Evolutionary conservation across 2,329 filamentous ascomycete genomes (phyloP).

Genomic region (Penicillium brasilianum): DNA sequence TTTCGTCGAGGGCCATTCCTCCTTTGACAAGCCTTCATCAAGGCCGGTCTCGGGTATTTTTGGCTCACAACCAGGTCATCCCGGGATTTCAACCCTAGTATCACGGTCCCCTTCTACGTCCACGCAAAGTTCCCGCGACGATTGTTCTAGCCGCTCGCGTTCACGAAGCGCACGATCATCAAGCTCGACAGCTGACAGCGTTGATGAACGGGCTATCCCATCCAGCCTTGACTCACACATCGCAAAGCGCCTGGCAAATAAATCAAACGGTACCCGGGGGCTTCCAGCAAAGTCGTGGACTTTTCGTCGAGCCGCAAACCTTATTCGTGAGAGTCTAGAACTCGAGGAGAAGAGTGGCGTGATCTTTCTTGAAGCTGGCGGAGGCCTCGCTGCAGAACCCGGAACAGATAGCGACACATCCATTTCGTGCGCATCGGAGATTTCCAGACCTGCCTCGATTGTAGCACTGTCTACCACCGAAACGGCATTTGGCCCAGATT

Average conservation of each 20-base stretch:
- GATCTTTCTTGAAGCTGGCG: slow-evolving; percentile 18
- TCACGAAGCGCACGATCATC: neutral
- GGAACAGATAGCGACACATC: neutral
- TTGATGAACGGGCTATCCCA: neutral
- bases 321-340: slow-evolving; percentile 27
- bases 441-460: neutral
- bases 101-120: neutral
- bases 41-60: neutral
- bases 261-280: neutral
- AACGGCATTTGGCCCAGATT: neutral
- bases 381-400: neutral
- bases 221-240: slow-evolving; percentile 1
- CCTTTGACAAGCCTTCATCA: neutral
- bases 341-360: slow-evolving; percentile 18
- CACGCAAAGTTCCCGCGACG: neutral
- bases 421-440: neutral
- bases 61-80: neutral
- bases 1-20: slow-evolving; percentile 17
- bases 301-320: slow-evolving; percentile 27
- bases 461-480: neutral
- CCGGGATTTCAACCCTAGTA: neutral
- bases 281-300: slow-evolving; percentile 22
- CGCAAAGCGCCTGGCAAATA: neutral
- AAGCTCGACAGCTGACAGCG: neutral
- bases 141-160: neutral